Conservation (phyloP, 345 rosid species). For the Melaleuca alternifolia region DNA sequence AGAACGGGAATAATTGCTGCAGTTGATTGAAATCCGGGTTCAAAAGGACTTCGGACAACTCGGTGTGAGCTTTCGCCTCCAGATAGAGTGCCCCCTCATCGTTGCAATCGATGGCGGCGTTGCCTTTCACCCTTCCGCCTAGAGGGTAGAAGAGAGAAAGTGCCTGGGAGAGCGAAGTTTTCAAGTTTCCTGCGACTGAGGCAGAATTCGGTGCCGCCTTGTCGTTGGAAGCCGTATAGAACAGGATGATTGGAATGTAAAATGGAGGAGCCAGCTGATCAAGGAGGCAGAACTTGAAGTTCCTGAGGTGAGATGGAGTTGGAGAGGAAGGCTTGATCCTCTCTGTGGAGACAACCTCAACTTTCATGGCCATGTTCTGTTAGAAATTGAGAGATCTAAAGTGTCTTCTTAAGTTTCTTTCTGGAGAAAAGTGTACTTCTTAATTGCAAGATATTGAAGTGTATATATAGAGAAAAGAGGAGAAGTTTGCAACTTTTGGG, state of each 20-base stretch:
- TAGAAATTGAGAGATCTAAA: neutral
- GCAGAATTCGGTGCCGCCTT: neutral
- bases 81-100: neutral
- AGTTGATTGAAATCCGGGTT: neutral
- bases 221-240: neutral
- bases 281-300: neutral
- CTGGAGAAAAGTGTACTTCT: neutral
- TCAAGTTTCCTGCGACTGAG: neutral
- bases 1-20: neutral
- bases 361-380: neutral
- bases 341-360: neutral
- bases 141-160: slow-evolving; percentile 2
- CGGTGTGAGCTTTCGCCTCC: neutral
- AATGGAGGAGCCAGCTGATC: slow-evolving; percentile 1
- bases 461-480: neutral
- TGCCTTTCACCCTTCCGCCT: slow-evolving; percentile 1
- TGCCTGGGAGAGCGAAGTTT: neutral
- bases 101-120: neutral
- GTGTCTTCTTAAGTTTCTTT: neutral
- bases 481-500: neutral
- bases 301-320: neutral
- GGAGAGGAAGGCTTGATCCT: neutral
- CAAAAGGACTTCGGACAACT: neutral
- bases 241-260: slow-evolving; percentile 1
- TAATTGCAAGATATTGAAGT: neutral